Conservation (phyloP, 345 rosid species). For the Anastatica hierochuntica region DNA sequence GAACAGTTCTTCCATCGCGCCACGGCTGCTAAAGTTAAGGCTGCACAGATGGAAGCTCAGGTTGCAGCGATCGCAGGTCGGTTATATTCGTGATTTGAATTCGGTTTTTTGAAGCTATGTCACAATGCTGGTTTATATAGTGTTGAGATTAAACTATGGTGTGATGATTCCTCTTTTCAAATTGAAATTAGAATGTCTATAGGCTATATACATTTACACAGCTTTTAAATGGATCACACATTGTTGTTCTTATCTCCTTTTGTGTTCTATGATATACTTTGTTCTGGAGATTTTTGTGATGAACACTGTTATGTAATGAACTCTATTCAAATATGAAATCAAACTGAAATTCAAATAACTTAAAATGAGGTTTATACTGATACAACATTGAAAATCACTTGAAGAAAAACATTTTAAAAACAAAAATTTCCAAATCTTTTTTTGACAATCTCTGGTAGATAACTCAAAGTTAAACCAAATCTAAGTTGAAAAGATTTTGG, state of each 20-base stretch:
- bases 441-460: slow-evolving; percentile 20
- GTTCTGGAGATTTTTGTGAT: neutral
- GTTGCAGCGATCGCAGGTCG: slow-evolving; percentile 79
- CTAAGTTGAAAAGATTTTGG: slow-evolving; percentile 4
- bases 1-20: slow-evolving; percentile 91
- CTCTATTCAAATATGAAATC: no score
- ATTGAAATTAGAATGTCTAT: slow-evolving; percentile 7
- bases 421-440: neutral
- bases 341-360: slow-evolving; percentile 14
- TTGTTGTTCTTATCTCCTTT: slow-evolving; percentile 12
- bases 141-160: no score
- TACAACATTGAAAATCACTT: slow-evolving; percentile 26
- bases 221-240: slow-evolving; percentile 5
- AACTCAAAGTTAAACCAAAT: slow-evolving; percentile 26
- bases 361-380: slow-evolving; percentile 17
- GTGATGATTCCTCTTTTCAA: slow-evolving; percentile 2
- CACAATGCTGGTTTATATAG: neutral
- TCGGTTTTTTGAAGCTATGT: no score
- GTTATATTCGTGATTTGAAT: slow-evolving; percentile 19
- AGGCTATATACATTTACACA: slow-evolving; percentile 13
- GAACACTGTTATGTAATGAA: neutral
- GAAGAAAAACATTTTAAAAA: slow-evolving; percentile 16
- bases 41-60: slow-evolving; percentile 80
- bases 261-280: neutral
- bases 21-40: slow-evolving; percentile 67